phyloP scores from a whole-genome alignment of 164 flowering plant species.

The Aristolochia contorta region DNA sequence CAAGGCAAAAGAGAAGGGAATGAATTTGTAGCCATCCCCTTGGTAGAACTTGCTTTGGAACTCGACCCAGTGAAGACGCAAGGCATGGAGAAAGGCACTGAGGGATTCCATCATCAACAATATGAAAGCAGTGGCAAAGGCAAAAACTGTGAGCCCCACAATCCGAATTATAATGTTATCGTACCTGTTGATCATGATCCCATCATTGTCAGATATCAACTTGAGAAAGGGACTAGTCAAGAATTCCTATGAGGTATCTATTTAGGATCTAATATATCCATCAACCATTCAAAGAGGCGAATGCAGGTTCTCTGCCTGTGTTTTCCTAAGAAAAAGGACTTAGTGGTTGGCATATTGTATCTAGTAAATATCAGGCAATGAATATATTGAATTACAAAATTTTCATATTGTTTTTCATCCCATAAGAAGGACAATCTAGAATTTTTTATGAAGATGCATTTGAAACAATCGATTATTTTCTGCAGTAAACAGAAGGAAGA shows the following conservation, averaged over 20 bases:
- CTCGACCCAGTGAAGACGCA: constrained; percentile 98
- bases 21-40: constrained; percentile 91
- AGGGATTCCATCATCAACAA: constrained; percentile 93
- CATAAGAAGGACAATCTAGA: no score
- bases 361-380: no score
- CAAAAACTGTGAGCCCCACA: constrained; percentile 65
- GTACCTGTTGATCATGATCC: constrained; percentile 36
- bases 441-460: no score
- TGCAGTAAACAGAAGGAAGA: no score
- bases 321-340: no score
- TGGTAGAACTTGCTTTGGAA: constrained; percentile 77
- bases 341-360: no score
- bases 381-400: no score
- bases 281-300: no score
- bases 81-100: constrained; percentile 87
- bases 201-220: neutral
- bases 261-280: neutral
- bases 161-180: constrained; percentile 56
- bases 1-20: constrained; percentile 67
- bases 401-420: no score
- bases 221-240: neutral
- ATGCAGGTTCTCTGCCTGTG: no score
- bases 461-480: no score
- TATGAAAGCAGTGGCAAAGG: constrained; percentile 80
- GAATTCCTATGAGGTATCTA: neutral